Conservation (phyloP, 176 grass and related monocot species). For the Otatea glauca region DNA sequence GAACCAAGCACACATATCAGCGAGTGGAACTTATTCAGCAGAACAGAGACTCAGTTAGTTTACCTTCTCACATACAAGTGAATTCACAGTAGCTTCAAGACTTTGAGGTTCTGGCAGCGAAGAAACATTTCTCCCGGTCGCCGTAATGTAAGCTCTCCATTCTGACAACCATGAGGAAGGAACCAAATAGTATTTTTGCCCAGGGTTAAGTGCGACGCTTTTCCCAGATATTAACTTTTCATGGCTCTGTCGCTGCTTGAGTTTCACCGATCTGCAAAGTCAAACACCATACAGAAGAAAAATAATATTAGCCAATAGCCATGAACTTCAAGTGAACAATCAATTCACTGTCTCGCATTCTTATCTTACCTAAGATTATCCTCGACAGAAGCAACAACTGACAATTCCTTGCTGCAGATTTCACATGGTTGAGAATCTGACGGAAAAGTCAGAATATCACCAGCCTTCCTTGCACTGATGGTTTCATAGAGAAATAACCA, state of each 20-base stretch:
- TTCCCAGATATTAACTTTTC: slow-evolving; percentile 85
- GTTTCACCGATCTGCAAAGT: slow-evolving; percentile 73
- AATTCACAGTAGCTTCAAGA: slow-evolving; percentile 68
- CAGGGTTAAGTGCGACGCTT: slow-evolving; percentile 64
- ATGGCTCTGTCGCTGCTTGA: slow-evolving; percentile 81
- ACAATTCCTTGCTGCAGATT: slow-evolving; percentile 73
- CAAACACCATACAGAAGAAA: slow-evolving; percentile 33
- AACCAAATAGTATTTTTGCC: slow-evolving; percentile 80
- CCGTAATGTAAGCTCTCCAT: slow-evolving; percentile 87
- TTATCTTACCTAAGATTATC: slow-evolving; percentile 79
- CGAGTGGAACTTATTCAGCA: slow-evolving; percentile 14
- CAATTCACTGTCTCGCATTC: slow-evolving; percentile 22
- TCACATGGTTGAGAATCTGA: slow-evolving; percentile 74
- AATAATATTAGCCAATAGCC: slow-evolving; percentile 44
- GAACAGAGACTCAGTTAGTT: slow-evolving; percentile 31
- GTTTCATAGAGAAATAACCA: slow-evolving; percentile 91
- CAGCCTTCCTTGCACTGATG: slow-evolving; percentile 41
- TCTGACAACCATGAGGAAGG: slow-evolving; percentile 88
- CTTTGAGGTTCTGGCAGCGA: slow-evolving; percentile 69
- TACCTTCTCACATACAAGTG: slow-evolving; percentile 94
- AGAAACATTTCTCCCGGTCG: slow-evolving; percentile 93
- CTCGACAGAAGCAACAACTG: slow-evolving; percentile 84
- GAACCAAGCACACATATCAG: background rate
- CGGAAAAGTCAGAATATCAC: slow-evolving; percentile 63
- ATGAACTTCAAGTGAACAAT: slow-evolving; percentile 29